Conservation (phyloP, 768 basidiomycete species). For the Lentinula sp. region DNA sequence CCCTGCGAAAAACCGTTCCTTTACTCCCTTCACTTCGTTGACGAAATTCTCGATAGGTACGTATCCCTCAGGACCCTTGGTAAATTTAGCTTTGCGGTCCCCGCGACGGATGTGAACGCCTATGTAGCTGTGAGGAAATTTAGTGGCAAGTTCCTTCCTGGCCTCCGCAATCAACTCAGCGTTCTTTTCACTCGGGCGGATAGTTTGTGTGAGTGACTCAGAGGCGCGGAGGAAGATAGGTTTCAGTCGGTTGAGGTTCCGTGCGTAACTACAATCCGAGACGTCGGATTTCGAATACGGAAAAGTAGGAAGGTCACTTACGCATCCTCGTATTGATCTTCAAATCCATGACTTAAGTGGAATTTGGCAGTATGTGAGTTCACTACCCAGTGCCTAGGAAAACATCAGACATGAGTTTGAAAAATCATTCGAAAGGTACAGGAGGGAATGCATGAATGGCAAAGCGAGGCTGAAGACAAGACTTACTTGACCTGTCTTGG, state of each 20-base stretch:
- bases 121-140: conserved; percentile 28
- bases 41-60: conserved; percentile 48
- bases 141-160: conserved; percentile 27
- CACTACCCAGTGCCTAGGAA: conserved; percentile 62
- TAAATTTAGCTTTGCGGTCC: conserved; percentile 44
- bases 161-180: conserved; percentile 42
- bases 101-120: conserved; percentile 62
- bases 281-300: neutral
- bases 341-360: conserved; percentile 53
- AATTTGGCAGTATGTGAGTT: conserved; percentile 61
- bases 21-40: conserved; percentile 30
- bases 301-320: conserved; percentile 27
- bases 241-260: conserved; percentile 47
- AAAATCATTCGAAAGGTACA: conserved; percentile 9
- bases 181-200: conserved; percentile 45
- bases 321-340: conserved; percentile 58
- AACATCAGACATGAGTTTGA: neutral
- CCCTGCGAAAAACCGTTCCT: conserved; percentile 22
- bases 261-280: conserved; percentile 37
- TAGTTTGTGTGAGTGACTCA: conserved; percentile 43
- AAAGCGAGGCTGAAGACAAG: neutral
- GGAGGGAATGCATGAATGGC: neutral
- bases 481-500: conserved; percentile 60
- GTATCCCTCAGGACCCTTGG: conserved; percentile 33
- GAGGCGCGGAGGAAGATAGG: conserved; percentile 45